Base-by-base conservation (phyloP, 345 rosid species). In the Turritis glabra region DNA sequence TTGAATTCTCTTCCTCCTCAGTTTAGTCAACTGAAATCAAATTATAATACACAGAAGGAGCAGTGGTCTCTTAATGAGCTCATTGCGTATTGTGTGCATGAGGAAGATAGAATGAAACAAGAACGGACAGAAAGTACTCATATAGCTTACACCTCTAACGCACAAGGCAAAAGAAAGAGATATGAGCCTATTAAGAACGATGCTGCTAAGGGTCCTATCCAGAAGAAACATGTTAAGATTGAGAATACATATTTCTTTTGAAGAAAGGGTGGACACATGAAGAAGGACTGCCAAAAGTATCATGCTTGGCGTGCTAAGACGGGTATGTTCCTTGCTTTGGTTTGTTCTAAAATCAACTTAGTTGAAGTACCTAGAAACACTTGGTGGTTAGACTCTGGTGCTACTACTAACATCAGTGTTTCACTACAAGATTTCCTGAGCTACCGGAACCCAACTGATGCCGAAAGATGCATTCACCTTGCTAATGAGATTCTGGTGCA, bases 381-480 rank as follows among this genome's bases (percentile, higher is more conserved):
- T 17, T 57, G 40, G 14, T 57, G 23, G 41, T 57, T 30, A 57
- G 25, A 57, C 14, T 57, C 8, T 0, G 15, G 0, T 32, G 40
- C 23, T 1, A 56, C 40, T 2, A 21, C 47, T 60, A 19, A 37
- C 64, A 58, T 58, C 15, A 58, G 25, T 32, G 63, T 57, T 29
- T 30, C 63, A 30, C 0, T 30, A 2, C 63, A 32, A 8, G n/a
- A 9, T 17, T 58, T 44, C 17, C 26, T 32, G 0, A 58, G 65
- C 10, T 60, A 38, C 65, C 18, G 17, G 29, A 38, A 67, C 11
- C 50, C 32, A 67, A n/a, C 10, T 67, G 7, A 35, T 5, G 52
- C 19, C 38, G 72, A 68, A 53, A 68, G 60, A 67, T 0, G 6
- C 22, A 67, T 52, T 52, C 17, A 68, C 23, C 14, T 54, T 37